Evolutionary conservation across 148 eudicot species (phyloP).

Genomic region (Bassia scoparia): DNA sequence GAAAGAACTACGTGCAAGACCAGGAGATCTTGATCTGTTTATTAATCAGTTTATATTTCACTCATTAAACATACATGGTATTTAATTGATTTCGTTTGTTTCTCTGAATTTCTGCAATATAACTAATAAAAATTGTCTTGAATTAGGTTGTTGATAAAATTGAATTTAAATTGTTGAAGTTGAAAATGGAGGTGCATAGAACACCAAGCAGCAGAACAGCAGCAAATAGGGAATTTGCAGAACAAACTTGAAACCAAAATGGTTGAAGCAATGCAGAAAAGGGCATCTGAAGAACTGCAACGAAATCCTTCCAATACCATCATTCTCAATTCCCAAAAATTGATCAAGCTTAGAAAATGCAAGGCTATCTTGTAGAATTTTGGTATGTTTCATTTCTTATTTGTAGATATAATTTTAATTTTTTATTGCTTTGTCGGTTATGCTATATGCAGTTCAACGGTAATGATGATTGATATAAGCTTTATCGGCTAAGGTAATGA

Average conservation of each 20-base stretch:
- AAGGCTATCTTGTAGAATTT: conserved; percentile 62
- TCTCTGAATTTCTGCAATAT: no score
- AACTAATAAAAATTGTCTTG: no score
- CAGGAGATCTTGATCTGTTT: no score
- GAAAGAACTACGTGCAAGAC: no score
- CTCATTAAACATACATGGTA: no score
- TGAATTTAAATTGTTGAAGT: not conserved
- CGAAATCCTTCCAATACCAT: conserved; percentile 77
- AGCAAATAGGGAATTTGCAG: conserved; percentile 34
- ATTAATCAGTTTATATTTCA: no score
- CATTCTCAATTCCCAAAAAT: conserved; percentile 85
- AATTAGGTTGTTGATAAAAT: no score
- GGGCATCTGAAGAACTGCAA: conserved; percentile 53
- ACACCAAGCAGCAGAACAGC: conserved; percentile 48
- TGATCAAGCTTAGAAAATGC: conserved; percentile 78
- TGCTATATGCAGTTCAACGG: no score
- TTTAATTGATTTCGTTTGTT: no score
- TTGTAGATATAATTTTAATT: no score
- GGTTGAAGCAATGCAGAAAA: conserved; percentile 65
- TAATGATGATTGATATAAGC: no score
- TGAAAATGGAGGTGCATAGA: conserved; percentile 63
- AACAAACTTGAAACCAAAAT: conserved; percentile 79
- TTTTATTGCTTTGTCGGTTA: not conserved
- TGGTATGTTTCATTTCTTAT: conserved; percentile 40
- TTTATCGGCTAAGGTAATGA: no score